Evolutionary conservation across 805 yeast species (phyloP).

Genomic region (Schwanniomyces occidentalis): DNA sequence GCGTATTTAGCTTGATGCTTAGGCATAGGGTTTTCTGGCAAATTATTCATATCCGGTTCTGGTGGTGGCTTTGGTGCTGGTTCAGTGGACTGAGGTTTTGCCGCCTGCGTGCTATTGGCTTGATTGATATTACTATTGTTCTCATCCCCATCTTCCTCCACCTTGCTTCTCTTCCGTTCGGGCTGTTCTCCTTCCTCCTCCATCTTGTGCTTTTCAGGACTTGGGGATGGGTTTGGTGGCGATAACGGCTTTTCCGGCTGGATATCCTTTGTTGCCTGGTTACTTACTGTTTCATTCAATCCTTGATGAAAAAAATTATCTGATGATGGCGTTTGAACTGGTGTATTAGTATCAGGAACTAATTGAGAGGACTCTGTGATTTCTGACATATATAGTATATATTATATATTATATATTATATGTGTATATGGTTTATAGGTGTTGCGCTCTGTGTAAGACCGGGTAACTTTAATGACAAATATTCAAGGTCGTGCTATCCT

Average conservation of each 20-base stretch:
- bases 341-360: conserved; percentile 34
- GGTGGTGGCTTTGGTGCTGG: conserved; percentile 78
- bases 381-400: conserved; percentile 28
- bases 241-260: conserved; percentile 40
- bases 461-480: conserved; percentile 3
- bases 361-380: conserved; percentile 11
- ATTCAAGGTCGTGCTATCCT: conserved; percentile 4
- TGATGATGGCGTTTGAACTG: conserved; percentile 40
- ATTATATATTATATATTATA: conserved; percentile 1
- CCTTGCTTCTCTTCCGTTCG: conserved; percentile 12
- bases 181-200: conserved; percentile 25
- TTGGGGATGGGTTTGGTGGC: conserved; percentile 48
- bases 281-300: conserved; percentile 18
- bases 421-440: conserved; percentile 1
- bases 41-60: conserved; percentile 71
- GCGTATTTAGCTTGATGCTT: conserved; percentile 84
- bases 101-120: background rate
- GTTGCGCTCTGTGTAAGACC: conserved; percentile 1
- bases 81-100: conserved; percentile 17
- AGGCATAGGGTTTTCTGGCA: conserved; percentile 69
- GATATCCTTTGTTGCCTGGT: conserved; percentile 5
- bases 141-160: conserved; percentile 4
- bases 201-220: conserved; percentile 35
- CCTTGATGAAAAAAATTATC: conserved; percentile 22
- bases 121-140: background rate